Evolutionary conservation across 2,329 filamentous ascomycete genomes (phyloP).

Genomic region (Myriosclerotinia curreyana): DNA sequence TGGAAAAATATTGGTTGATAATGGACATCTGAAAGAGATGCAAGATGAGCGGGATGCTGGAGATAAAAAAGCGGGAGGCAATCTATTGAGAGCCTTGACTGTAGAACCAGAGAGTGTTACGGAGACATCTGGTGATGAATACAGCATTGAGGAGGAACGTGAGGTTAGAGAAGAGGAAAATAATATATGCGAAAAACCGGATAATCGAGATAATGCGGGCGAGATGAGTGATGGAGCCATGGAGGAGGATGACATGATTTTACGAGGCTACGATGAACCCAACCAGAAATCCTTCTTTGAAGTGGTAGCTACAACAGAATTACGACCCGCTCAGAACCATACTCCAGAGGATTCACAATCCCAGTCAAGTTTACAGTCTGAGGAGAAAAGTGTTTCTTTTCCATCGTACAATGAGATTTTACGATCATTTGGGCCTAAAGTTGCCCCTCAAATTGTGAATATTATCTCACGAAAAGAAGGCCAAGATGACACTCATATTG

Average conservation of each 20-base stretch:
- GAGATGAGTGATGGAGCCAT: slow-evolving; percentile 33
- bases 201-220: slow-evolving; percentile 30
- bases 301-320: neutral
- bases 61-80: slow-evolving; percentile 26
- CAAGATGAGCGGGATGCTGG: slow-evolving; percentile 53
- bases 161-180: slow-evolving; percentile 26
- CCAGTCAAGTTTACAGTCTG: neutral
- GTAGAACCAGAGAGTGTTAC: slow-evolving; percentile 33
- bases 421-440: slow-evolving; percentile 35
- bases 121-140: slow-evolving; percentile 31
- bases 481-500: slow-evolving; percentile 30
- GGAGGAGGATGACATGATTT: slow-evolving; percentile 38
- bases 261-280: slow-evolving; percentile 36
- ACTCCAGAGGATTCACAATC: neutral
- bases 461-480: slow-evolving; percentile 33
- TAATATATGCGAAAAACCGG: slow-evolving; percentile 29
- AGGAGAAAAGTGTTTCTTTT: slow-evolving; percentile 18
- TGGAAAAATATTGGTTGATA: slow-evolving; percentile 81
- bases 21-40: slow-evolving; percentile 75
- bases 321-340: neutral
- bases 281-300: slow-evolving; percentile 20
- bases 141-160: slow-evolving; percentile 37
- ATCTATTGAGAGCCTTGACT: slow-evolving; percentile 36
- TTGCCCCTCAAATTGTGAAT: slow-evolving; percentile 35
- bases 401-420: slow-evolving; percentile 36